Base-by-base conservation (phyloP, 139 green algal species). In the Coelastrella sp. region DNA sequence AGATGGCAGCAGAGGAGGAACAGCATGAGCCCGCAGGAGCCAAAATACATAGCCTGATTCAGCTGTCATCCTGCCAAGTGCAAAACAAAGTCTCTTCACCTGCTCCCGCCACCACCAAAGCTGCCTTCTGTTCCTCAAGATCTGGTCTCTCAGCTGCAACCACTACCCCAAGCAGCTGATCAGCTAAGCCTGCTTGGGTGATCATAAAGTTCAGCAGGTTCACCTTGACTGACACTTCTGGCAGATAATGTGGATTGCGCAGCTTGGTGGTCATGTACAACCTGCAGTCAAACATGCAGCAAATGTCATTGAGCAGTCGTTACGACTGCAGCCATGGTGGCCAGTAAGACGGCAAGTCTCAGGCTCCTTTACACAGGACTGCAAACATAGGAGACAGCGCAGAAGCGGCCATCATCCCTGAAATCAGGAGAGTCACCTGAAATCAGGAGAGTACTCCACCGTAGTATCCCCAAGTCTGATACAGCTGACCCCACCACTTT, bases 161-260 rank as follows among this genome's bases (percentile, higher is more conserved):
- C 41, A 92, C 91, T 40, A 96, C 90, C 5, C 91, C 92, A 66
- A 96, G 91, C 92, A 96, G 90, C 88, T 96, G 93, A 78, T 96
- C 92, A 25, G 71, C 80, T 74, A 96, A 87, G 25, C 93, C 93
- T 21, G 88, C 90, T 17, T 89, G 92, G 3, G 93, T 96, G 84
- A 95, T 95, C 91, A 95, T 96, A 87, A 96, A 96, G 89, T 96
- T 96, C 30, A 96, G 90, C 75, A 96, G 88, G 21, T 68, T 69
- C 25, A 91, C 89, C 87, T 95, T 95, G 67, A 94, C 91, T 6
- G 91, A 83, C 13, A 92, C 87, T 77, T 96, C 93, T 13, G 93
- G 93, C 64, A 95, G 87, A 86, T 95, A 95, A 85, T 95, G 92
- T 6, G 93, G 92, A 89, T 95, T 94, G 62, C 90, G 87, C 40